These are phyloP conservation scores for Petrea volubilis DNA, from an alignment of 257 asterid species.

Conservation along the genomic window DNA sequence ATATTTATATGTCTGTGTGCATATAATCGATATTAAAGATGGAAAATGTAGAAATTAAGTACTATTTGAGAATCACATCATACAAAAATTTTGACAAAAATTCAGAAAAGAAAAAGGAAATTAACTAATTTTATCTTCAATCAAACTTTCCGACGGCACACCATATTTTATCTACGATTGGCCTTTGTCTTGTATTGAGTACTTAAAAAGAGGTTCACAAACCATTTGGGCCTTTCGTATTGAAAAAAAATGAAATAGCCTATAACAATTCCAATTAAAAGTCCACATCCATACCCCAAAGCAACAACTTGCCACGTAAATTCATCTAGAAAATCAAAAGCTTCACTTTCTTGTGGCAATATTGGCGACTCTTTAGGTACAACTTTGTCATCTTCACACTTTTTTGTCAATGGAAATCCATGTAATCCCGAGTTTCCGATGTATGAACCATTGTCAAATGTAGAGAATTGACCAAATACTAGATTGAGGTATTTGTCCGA, in stretches of 20 bases:
- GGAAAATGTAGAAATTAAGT: too few species aligned
- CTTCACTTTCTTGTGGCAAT: not conserved
- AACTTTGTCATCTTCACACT: not conserved
- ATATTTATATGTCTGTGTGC: too few species aligned
- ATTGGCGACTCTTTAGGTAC: not conserved
- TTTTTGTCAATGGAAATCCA: too few species aligned
- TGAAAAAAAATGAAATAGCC: not conserved
- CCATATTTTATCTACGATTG: too few species aligned
- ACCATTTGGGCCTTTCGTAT: not conserved
- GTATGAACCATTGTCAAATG: not conserved
- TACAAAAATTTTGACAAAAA: too few species aligned
- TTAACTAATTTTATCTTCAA: too few species aligned
- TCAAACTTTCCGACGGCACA: too few species aligned
- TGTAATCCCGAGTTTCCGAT: not conserved
- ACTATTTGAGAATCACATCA: too few species aligned
- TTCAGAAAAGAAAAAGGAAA: too few species aligned
- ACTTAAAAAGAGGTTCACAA: too few species aligned
- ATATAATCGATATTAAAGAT: too few species aligned
- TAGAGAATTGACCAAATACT: not conserved
- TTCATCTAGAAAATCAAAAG: not conserved
- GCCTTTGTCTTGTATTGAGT: too few species aligned
- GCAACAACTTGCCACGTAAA: not conserved
- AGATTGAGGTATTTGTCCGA: not conserved
- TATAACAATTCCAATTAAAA: not conserved
- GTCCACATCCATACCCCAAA: not conserved